phyloP scores from a whole-genome alignment of 345 rosid genomes.

The Camelina laxa region DNA sequence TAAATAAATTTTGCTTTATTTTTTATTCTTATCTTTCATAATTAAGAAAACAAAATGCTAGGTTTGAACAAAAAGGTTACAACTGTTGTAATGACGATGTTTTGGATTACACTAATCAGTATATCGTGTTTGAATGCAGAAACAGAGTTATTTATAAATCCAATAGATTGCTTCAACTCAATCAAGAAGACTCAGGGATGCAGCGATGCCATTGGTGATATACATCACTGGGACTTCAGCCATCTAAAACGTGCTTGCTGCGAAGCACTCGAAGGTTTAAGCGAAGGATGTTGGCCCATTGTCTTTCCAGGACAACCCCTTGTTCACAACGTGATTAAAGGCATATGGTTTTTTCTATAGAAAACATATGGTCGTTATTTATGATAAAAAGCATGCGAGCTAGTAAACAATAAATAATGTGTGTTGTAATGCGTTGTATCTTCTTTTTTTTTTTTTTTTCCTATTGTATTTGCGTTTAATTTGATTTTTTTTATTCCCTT shows the following conservation, averaged over 20 bases:
- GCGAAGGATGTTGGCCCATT: neutral
- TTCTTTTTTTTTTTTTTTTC: no score
- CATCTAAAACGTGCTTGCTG: neutral
- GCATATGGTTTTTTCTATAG: neutral
- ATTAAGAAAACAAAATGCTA: neutral
- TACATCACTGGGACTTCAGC: neutral
- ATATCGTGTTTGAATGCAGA: neutral
- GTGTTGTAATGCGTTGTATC: no score
- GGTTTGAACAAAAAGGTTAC: neutral
- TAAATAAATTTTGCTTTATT: no score
- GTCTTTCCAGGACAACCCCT: neutral
- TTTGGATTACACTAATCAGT: neutral
- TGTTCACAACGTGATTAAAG: neutral
- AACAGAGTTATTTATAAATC: neutral
- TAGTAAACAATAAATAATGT: neutral
- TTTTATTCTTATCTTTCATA: neutral
- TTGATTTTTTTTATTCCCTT: no score
- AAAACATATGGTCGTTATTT: neutral
- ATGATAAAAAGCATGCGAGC: neutral
- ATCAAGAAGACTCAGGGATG: neutral
- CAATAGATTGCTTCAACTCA: neutral
- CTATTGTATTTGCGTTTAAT: no score
- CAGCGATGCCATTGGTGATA: neutral
- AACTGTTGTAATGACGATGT: neutral
- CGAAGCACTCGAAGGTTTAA: neutral